Evolutionary conservation across 2,329 filamentous ascomycete genomes (phyloP).

Genomic region (Alternaria postmessia): DNA sequence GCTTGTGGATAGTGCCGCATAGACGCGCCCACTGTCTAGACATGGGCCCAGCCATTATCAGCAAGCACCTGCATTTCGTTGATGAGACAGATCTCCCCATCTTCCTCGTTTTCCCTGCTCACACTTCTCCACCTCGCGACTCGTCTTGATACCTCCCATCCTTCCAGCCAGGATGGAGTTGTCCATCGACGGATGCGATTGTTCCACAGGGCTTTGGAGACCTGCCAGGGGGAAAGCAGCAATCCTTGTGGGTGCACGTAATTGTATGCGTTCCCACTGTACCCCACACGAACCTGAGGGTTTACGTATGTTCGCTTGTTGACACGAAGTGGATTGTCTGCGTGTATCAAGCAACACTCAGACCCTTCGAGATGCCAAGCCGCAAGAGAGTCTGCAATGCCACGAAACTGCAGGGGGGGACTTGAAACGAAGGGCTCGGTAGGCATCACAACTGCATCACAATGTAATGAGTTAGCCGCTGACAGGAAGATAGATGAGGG

Average conservation of each 20-base stretch:
- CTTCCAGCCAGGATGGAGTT: background rate
- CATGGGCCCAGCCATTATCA: background rate
- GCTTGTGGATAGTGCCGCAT: background rate
- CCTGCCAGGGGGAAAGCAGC: background rate
- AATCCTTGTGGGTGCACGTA: background rate
- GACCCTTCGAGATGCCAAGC: slow-evolving; percentile 72
- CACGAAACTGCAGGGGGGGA: slow-evolving; percentile 64
- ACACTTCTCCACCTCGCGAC: background rate
- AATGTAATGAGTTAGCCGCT: background rate
- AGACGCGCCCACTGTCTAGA: background rate
- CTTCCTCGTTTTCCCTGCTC: background rate
- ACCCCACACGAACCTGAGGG: background rate
- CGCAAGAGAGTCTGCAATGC: slow-evolving; percentile 67
- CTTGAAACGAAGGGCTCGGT: background rate
- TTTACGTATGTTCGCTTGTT: background rate
- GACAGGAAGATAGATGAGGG: background rate
- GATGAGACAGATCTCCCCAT: background rate
- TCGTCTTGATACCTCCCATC: background rate
- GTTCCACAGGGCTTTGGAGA: background rate
- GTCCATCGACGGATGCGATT: background rate
- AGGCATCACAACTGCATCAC: background rate
- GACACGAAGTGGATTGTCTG: slow-evolving; percentile 67
- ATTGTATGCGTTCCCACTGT: background rate
- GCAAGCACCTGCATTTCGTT: background rate
- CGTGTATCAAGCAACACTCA: slow-evolving; percentile 79